phyloP scores from a whole-genome alignment of 345 rosid species.

The Zanthoxylum bungeanum region DNA sequence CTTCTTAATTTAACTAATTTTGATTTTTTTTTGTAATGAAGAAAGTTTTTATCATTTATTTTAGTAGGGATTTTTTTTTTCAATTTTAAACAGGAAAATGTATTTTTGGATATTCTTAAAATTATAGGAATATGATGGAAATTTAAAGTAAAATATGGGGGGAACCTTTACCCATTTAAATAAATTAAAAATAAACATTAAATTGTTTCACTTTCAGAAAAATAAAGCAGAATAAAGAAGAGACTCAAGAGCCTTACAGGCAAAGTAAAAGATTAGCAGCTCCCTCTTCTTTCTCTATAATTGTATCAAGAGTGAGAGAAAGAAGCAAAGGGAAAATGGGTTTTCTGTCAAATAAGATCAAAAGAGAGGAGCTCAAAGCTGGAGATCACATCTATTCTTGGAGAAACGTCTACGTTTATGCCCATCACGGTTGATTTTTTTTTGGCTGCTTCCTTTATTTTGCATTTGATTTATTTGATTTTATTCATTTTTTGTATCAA shows the following conservation, averaged over 20 bases:
- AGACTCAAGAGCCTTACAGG: not conserved
- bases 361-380: constrained; percentile 46
- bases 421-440: constrained; percentile 65
- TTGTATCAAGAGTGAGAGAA: not conserved
- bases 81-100: no score
- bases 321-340: constrained; percentile 37
- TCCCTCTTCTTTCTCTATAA: not conserved
- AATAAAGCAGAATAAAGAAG: not conserved
- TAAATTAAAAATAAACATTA: not conserved
- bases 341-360: constrained; percentile 53
- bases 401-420: constrained; percentile 61
- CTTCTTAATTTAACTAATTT: no score
- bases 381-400: constrained; percentile 92
- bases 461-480: not conserved
- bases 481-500: not conserved
- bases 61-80: no score
- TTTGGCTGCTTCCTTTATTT: not conserved
- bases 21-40: no score
- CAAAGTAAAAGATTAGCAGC: not conserved
- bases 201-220: not conserved
- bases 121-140: no score
- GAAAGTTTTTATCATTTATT: no score
- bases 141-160: no score
- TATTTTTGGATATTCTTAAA: no score
- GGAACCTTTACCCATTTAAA: no score